These are phyloP conservation scores for Eimeria nieschulzi DNA, from an alignment of 169 alveolate genomes.

Conservation along the genomic window DNA sequence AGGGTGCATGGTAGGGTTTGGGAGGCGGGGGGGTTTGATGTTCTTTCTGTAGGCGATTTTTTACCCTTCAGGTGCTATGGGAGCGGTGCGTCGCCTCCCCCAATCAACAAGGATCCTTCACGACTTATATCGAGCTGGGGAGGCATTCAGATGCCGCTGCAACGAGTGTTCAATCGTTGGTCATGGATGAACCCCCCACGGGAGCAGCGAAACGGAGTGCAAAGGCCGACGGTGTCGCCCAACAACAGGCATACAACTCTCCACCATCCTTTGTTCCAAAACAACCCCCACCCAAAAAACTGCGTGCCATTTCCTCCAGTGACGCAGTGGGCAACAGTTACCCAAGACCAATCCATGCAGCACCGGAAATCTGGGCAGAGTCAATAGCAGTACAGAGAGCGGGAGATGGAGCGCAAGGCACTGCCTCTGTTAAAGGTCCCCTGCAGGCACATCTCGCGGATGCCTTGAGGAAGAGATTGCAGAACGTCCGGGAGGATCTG, in stretches of 20 bases:
- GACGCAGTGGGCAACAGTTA: too few relatives aligned
- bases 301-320: neutral
- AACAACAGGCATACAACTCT: neutral
- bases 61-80: constrained; percentile 10
- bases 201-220: neutral
- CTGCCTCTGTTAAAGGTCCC: neutral
- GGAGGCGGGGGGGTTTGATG: neutral
- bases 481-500: neutral
- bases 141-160: neutral
- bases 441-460: neutral
- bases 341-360: too few relatives aligned
- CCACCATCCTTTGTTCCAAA: neutral
- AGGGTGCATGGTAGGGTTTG: neutral
- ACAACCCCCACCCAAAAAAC: neutral
- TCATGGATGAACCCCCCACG: neutral
- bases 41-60: neutral
- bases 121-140: constrained; percentile 49
- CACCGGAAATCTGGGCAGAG: too few relatives aligned
- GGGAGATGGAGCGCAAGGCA: too few relatives aligned
- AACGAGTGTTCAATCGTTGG: neutral
- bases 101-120: constrained; percentile 9
- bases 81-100: constrained; percentile 58
- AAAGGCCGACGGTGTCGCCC: neutral
- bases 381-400: too few relatives aligned
- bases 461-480: neutral